Percentiles rank a stretch among this genome's conserved stretches.
Conservation (phyloP, 495 filamentous ascomycete genomes). For the Glonium stellatum region DNA sequence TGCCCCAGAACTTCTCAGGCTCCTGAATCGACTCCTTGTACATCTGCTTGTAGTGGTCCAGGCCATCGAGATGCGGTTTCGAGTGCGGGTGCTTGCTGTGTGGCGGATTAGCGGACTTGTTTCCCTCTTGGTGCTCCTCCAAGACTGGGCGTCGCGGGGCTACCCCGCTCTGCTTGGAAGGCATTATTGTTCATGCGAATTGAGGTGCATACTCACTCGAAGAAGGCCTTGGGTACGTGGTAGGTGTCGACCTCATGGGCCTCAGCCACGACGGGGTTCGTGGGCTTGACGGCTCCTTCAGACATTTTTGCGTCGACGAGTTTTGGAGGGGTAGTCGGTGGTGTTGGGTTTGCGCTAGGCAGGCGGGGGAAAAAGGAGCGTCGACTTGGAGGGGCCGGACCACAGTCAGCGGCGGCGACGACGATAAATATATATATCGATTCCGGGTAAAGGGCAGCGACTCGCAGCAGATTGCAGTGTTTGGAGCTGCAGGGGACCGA, state of each 20-base stretch:
- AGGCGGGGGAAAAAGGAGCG: background rate
- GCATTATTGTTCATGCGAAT: background rate
- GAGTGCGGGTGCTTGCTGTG: constrained; percentile 57
- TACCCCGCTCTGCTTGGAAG: background rate
- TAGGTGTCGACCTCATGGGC: constrained; percentile 81
- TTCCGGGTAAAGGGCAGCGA: background rate
- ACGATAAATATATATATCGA: background rate
- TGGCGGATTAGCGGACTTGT: background rate
- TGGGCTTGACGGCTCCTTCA: constrained; percentile 49
- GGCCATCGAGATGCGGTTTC: constrained; percentile 57
- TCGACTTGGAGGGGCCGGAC: background rate
- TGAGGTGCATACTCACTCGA: constrained; percentile 45
- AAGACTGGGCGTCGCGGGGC: background rate
- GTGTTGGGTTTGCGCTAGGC: background rate
- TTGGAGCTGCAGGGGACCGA: background rate
- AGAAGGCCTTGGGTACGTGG: constrained; percentile 56
- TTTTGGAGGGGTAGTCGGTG: background rate
- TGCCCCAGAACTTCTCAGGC: constrained; percentile 86
- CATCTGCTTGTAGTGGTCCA: constrained; percentile 85
- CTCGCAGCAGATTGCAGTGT: background rate
- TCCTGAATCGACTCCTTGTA: constrained; percentile 95
- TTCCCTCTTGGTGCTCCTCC: background rate
- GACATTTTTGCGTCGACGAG: constrained; percentile 49
- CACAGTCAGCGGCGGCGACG: background rate
- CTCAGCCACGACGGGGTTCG: constrained; percentile 68